Conservation (phyloP, 345 rosid genomes). For the Carallia pectinifolia region DNA sequence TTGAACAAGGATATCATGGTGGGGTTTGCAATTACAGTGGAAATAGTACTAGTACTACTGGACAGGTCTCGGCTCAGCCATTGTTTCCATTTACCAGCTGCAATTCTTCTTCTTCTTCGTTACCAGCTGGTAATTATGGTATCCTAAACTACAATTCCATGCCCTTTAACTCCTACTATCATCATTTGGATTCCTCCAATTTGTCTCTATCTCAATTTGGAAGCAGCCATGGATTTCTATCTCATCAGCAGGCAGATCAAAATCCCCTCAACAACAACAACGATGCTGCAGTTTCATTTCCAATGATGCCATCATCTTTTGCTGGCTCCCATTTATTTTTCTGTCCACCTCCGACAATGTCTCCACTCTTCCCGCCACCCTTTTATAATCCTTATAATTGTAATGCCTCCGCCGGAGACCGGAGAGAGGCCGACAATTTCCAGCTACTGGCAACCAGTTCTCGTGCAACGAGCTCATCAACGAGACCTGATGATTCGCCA, state of each 20-base stretch:
- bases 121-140: conserved; percentile 19
- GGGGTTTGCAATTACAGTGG: conserved; percentile 30
- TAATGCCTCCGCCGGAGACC: conserved; percentile 7
- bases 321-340: conserved; percentile 51
- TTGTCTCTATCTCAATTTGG: conserved; percentile 70
- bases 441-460: conserved; percentile 15
- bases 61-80: conserved; percentile 43
- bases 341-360: conserved; percentile 53
- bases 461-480: conserved; percentile 21
- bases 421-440: conserved; percentile 21
- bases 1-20: conserved; percentile 35
- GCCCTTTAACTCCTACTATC: conserved; percentile 44
- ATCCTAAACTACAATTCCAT: conserved; percentile 33
- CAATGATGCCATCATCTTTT: conserved; percentile 21
- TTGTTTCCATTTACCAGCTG: conserved; percentile 39
- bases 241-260: conserved; percentile 49
- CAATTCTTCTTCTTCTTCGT: conserved; percentile 35
- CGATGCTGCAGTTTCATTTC: conserved; percentile 7
- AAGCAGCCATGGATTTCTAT: conserved; percentile 47
- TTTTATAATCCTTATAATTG: conserved; percentile 40
- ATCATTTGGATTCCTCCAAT: conserved; percentile 61
- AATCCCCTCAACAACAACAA: conserved; percentile 24
- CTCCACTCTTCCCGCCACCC: conserved; percentile 56
- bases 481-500: conserved; percentile 45
- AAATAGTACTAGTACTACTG: not conserved